Conservation (phyloP, 2,329 filamentous ascomycete species). For the Amauroascus niger region DNA sequence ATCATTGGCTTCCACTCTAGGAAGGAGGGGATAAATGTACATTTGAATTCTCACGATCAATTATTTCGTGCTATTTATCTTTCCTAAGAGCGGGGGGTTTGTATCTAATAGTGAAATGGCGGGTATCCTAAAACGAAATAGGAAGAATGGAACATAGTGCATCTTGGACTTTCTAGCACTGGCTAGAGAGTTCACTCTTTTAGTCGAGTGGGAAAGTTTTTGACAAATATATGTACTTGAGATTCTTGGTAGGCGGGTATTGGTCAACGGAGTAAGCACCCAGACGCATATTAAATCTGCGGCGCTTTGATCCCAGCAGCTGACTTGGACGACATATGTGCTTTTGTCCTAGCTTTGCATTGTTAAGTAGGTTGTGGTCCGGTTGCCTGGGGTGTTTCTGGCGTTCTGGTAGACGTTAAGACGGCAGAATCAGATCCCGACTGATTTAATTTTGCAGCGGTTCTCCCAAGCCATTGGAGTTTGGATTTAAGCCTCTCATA, state of each 20-base stretch:
- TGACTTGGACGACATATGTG: background rate
- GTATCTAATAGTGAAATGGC: background rate
- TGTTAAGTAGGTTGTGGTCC: background rate
- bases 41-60: too few species aligned
- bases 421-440: background rate
- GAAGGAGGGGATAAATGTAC: too few species aligned
- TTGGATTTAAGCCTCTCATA: constrained; percentile 7
- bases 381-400: background rate
- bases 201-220: too few species aligned
- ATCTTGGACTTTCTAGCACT: too few species aligned
- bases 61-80: too few species aligned
- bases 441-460: background rate
- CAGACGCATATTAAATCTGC: background rate
- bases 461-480: constrained; percentile 3
- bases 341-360: background rate
- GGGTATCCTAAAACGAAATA: background rate
- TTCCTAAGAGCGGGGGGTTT: background rate
- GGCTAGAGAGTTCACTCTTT: too few species aligned
- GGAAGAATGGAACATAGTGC: too few species aligned
- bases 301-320: background rate
- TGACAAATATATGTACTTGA: too few species aligned
- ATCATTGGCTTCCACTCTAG: too few species aligned
- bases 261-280: background rate
- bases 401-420: background rate
- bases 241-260: too few species aligned